Evolutionary conservation across 371 early-diverging fungal species (phyloP).

Genomic region (Rozella allomycis): DNA sequence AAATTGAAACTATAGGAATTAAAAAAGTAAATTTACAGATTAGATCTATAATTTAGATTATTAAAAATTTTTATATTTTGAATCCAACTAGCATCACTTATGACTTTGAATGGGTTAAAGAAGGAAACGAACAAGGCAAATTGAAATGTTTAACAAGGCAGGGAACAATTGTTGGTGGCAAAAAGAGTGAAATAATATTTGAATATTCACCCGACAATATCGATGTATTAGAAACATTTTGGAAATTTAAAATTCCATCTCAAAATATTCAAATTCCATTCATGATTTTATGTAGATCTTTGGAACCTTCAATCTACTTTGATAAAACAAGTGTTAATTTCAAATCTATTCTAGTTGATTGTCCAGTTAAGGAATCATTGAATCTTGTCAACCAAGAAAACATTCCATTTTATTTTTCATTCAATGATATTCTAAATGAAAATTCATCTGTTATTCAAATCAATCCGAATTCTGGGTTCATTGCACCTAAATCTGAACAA

Average conservation of each 20-base stretch:
- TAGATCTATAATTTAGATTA: too few relatives aligned
- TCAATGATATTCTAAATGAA: slow-evolving; percentile 13
- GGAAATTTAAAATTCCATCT: slow-evolving; percentile 16
- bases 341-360: slow-evolving; percentile 24
- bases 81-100: slow-evolving; percentile 22
- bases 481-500: slow-evolving; percentile 14
- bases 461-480: slow-evolving; percentile 16
- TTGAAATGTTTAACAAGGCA: slow-evolving; percentile 21
- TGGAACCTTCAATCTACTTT: slow-evolving; percentile 25
- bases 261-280: slow-evolving; percentile 19
- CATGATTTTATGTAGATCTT: slow-evolving; percentile 20
- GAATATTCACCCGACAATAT: slow-evolving; percentile 22
- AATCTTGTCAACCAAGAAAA: slow-evolving; percentile 20
- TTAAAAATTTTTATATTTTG: slow-evolving; percentile 22
- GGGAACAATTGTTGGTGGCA: slow-evolving; percentile 14
- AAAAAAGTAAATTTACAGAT: slow-evolving; percentile 16
- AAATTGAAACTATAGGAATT: slow-evolving; percentile 23
- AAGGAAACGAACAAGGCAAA: slow-evolving; percentile 4
- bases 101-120: slow-evolving; percentile 18
- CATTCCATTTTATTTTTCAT: slow-evolving; percentile 18
- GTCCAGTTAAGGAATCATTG: slow-evolving; percentile 18
- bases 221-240: slow-evolving; percentile 23
- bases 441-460: slow-evolving; percentile 14
- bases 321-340: slow-evolving; percentile 21
- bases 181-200: slow-evolving; percentile 26